Conservation (phyloP, 768 basidiomycete species). For the Trametes maxima region DNA sequence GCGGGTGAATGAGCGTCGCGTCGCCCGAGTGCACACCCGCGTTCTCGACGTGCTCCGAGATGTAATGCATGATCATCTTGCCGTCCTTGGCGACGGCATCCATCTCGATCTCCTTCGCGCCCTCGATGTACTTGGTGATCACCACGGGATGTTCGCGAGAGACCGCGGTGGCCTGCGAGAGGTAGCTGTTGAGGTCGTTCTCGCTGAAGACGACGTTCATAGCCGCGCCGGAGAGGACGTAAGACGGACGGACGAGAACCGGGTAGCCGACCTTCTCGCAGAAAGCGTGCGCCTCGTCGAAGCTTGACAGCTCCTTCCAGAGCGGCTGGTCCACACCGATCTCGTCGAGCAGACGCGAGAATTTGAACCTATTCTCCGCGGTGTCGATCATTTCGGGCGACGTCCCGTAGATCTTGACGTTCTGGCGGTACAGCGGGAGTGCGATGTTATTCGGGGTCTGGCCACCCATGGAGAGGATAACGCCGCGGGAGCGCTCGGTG, state of each 20-base stretch:
- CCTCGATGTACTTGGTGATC: slow-evolving; percentile 98
- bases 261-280: slow-evolving; percentile 94
- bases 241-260: slow-evolving; percentile 95
- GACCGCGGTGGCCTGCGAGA: slow-evolving; percentile 93
- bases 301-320: slow-evolving; percentile 96
- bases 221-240: slow-evolving; percentile 98
- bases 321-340: slow-evolving; percentile 98
- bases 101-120: slow-evolving; percentile 99
- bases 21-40: slow-evolving; percentile 99
- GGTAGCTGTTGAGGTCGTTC: slow-evolving; percentile 88
- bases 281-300: slow-evolving; percentile 85
- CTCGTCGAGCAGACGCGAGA: slow-evolving; percentile 95
- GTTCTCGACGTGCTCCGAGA: slow-evolving; percentile 99
- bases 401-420: slow-evolving; percentile 97
- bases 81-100: slow-evolving; percentile 97
- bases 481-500: slow-evolving; percentile 81
- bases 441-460: slow-evolving; percentile 99
- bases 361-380: slow-evolving; percentile 99
- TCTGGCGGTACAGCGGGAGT: slow-evolving; percentile 91
- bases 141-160: slow-evolving; percentile 97
- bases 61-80: slow-evolving; percentile 99
- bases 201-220: slow-evolving; percentile 98
- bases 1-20: slow-evolving; percentile 96
- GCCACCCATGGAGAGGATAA: slow-evolving; percentile 97
- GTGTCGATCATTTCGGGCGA: slow-evolving; percentile 99